These are phyloP conservation scores for Trifolium dubium DNA, from an alignment of 306 rosid species.

Conservation along the genomic window DNA sequence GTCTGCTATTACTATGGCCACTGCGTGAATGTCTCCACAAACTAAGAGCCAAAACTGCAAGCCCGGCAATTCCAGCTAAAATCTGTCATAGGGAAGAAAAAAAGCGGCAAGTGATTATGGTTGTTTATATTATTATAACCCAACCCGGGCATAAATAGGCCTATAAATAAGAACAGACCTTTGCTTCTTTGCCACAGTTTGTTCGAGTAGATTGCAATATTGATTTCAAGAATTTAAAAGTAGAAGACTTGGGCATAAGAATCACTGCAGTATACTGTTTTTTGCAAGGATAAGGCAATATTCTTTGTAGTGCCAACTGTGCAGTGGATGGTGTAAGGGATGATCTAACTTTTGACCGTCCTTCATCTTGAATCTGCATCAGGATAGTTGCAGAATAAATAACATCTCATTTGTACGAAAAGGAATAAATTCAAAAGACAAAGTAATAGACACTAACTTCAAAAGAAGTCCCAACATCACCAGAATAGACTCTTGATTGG, in stretches of 20 bases:
- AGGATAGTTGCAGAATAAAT: constrained; percentile 26
- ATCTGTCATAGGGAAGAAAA: constrained; percentile 57
- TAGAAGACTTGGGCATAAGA: constrained; percentile 75
- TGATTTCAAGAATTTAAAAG: constrained; percentile 61
- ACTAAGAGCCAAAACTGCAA: constrained; percentile 62
- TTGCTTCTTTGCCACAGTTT: constrained; percentile 58
- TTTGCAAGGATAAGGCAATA: constrained; percentile 85
- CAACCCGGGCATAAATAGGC: constrained; percentile 25
- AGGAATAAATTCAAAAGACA: constrained; percentile 30
- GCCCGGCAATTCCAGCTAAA: constrained; percentile 66
- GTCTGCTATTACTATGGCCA: constrained; percentile 52
- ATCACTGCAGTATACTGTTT: constrained; percentile 85
- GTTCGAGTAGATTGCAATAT: constrained; percentile 52
- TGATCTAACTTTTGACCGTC: constrained; percentile 70
- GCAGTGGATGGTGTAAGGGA: constrained; percentile 68
- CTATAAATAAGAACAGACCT: constrained; percentile 53
- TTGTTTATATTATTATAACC: neutral
- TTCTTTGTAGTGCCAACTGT: constrained; percentile 70
- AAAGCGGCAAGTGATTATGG: constrained; percentile 12
- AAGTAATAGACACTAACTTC: constrained; percentile 61
- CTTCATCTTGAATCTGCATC: constrained; percentile 79
- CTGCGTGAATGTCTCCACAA: constrained; percentile 75
- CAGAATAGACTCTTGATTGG: constrained; percentile 89
- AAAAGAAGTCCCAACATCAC: constrained; percentile 74
- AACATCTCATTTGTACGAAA: constrained; percentile 27